A percentile compares a stretch with the other conserved stretches of the same genome.
Conservation (phyloP, 371 early-diverging fungal genomes). For the Mortierella sp. region DNA sequence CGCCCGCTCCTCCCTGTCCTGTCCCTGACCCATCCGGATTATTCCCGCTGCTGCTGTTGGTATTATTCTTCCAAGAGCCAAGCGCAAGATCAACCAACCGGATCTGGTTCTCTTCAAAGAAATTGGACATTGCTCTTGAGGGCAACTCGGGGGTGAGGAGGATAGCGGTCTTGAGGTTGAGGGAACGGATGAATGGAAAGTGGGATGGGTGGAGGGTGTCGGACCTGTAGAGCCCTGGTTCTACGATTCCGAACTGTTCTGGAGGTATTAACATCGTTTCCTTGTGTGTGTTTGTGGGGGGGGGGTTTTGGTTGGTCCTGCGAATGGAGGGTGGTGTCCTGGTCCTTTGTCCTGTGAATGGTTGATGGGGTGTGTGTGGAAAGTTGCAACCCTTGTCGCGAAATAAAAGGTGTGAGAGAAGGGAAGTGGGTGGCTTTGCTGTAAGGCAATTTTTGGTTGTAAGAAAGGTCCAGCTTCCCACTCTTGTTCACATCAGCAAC, state of each 20-base stretch:
- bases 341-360: background rate
- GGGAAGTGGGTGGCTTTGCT: background rate
- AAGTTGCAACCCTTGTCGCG: background rate
- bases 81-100: constrained; percentile 67
- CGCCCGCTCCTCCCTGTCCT: background rate
- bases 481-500: background rate
- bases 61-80: constrained; percentile 40
- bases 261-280: constrained; percentile 75
- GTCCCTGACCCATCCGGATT: constrained; percentile 15
- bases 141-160: constrained; percentile 91
- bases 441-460: background rate
- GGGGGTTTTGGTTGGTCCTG: background rate
- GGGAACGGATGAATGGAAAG: constrained; percentile 84
- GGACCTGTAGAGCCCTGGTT: constrained; percentile 89
- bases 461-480: background rate
- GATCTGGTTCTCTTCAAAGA: constrained; percentile 85
- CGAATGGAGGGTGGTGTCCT: background rate
- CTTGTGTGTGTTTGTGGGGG: background rate
- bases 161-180: constrained; percentile 84
- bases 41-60: constrained; percentile 16
- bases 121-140: constrained; percentile 80
- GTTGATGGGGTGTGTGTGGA: background rate
- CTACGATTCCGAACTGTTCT: constrained; percentile 94
- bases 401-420: background rate
- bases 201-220: constrained; percentile 79